A percentile compares a stretch with the other conserved stretches of the same genome.
Evolutionary conservation across 2,329 filamentous ascomycete genomes (phyloP).

Genomic region (Fusarium ramigenum): DNA sequence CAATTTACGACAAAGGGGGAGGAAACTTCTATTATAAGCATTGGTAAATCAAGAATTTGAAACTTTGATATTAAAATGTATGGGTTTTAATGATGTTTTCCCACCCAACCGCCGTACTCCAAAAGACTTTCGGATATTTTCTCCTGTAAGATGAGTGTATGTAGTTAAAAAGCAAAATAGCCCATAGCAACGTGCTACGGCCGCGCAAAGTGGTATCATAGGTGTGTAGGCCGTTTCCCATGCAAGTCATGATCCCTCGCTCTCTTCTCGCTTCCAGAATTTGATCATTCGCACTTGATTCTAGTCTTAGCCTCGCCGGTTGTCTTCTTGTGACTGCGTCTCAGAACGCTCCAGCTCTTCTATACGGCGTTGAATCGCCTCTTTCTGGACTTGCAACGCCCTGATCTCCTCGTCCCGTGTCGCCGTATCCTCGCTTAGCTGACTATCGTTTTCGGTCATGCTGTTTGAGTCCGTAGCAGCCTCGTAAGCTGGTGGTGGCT

Average conservation of each 20-base stretch:
- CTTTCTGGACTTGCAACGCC: slow-evolving; percentile 48
- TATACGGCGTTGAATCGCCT: slow-evolving; percentile 48
- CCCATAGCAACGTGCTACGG: slow-evolving; percentile 27
- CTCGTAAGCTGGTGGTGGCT: slow-evolving; percentile 48
- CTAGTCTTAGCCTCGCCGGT: slow-evolving; percentile 1
- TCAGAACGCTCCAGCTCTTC: slow-evolving; percentile 47
- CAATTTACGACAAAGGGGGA: neutral
- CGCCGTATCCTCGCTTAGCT: slow-evolving; percentile 32
- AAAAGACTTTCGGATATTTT: neutral
- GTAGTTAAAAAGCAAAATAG: slow-evolving; percentile 28
- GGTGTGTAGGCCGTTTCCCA: slow-evolving; percentile 37
- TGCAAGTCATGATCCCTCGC: slow-evolving; percentile 30
- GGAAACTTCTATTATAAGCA: neutral
- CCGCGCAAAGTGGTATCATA: slow-evolving; percentile 47
- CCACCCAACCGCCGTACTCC: slow-evolving; percentile 7
- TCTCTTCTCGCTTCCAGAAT: slow-evolving; percentile 4
- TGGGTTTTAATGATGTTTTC: neutral
- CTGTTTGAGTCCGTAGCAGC: slow-evolving; percentile 37
- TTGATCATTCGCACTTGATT: slow-evolving; percentile 1
- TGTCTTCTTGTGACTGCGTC: slow-evolving; percentile 19
- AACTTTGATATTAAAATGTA: neutral
- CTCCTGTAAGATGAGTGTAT: slow-evolving; percentile 7
- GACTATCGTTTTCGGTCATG: slow-evolving; percentile 35
- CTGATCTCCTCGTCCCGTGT: slow-evolving; percentile 46
- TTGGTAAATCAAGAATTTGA: neutral